Base-by-base conservation (phyloP, 2,329 filamentous ascomycete genomes). In the Aschersonia sp. region DNA sequence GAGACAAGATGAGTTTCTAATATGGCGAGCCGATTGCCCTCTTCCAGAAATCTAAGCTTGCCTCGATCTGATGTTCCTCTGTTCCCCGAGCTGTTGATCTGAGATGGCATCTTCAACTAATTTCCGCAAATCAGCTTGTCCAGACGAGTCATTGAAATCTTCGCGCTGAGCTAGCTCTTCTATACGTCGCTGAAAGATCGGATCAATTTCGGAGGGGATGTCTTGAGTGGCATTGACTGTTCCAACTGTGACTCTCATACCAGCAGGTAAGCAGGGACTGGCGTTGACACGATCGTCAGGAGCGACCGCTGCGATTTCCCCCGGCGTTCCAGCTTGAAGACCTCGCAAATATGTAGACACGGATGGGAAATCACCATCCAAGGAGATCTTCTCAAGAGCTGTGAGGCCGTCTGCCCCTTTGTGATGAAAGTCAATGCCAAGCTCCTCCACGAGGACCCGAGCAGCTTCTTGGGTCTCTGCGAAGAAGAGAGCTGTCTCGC, bases 401-500 rank as follows among this genome's bases (percentile, higher is more conserved):
- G 84, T 94, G 58, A 84, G 68, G 4, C 85, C 88, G 12, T 94
- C 87, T 29, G 73, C 68, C 53, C 92, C 89, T 54, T 68, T 73
- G 50, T 82, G 70, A 22, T 65, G 67, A 39, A 77, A 63, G 56
- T 94, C 80, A 33, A 85, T 78, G 5, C 81, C 78, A 4, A 97
- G 71, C 63, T 95, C 87, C 58, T 94, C 87, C 4, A 97, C 77
- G 6, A 98, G 71, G 46, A 82, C 76, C 56, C 78, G 78, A 22
- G 90, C 90, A 42, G 87, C 82, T 4, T 85, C 81, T 45, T 84
- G 71, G 0, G 79, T 86, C 65, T 98, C 92, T 31, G 82, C 80
- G n/a, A 88, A 87, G 60, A 95, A 98, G 5, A 98, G 71, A n/a
- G 90, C 85, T 1, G 90, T 96, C 67, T 98, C 92, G 49, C 81